Evolutionary conservation across 495 filamentous ascomycete genomes (phyloP).

Genomic region (Ramalina peruviana): DNA sequence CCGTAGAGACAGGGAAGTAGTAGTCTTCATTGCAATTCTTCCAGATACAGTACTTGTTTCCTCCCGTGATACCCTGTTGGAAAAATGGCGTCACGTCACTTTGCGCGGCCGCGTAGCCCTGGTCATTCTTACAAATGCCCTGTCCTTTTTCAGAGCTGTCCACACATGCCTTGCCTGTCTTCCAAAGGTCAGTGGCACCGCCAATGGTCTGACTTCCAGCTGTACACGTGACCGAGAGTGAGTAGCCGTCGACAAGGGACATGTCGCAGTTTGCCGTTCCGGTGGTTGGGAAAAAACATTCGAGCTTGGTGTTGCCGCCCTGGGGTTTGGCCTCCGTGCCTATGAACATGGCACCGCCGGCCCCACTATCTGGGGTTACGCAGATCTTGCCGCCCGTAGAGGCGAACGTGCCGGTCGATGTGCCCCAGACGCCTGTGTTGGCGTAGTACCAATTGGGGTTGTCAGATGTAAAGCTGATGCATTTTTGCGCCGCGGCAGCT

Average conservation of each 20-base stretch:
- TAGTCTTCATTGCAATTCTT: neutral
- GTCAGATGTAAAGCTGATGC: neutral
- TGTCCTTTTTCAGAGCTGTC: neutral
- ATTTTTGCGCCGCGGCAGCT: neutral
- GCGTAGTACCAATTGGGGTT: neutral
- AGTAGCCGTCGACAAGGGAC: constrained; percentile 1
- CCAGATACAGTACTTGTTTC: neutral
- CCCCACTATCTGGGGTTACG: neutral
- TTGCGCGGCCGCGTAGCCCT: neutral
- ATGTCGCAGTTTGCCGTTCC: neutral
- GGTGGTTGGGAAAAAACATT: neutral
- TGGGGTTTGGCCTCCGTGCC: neutral
- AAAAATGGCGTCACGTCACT: neutral
- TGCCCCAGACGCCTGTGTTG: neutral
- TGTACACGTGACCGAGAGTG: neutral
- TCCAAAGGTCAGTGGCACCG: neutral
- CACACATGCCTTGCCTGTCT: neutral
- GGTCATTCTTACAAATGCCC: neutral
- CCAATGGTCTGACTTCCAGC: neutral
- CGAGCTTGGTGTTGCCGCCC: constrained; percentile 1
- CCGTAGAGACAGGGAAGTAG: neutral
- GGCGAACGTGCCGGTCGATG: neutral
- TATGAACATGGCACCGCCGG: constrained; percentile 1
- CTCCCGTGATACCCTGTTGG: neutral
- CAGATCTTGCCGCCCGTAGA: neutral